These are phyloP conservation scores for Exophiala sp. DNA, from an alignment of 2,329 filamentous ascomycete genomes.

Conservation along the genomic window DNA sequence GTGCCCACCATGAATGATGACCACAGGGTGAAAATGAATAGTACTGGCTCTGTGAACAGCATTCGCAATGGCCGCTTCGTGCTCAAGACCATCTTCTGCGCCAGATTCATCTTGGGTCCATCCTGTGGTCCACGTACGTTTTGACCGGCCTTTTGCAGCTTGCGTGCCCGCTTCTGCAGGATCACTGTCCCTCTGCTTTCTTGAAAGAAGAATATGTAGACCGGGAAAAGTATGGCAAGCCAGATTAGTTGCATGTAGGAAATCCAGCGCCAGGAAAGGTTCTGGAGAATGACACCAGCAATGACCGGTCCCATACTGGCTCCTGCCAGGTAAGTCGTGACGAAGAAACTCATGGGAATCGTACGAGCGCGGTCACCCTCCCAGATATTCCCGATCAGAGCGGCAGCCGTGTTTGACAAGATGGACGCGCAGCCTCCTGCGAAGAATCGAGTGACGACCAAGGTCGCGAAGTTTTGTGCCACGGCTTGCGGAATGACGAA, in stretches of 20 bases:
- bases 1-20: constrained; percentile 47
- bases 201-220: constrained; percentile 40
- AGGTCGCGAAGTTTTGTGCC: constrained; percentile 26
- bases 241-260: constrained; percentile 36
- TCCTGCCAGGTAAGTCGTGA: constrained; percentile 19
- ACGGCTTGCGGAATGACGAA: constrained; percentile 29
- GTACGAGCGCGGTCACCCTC: constrained; percentile 28
- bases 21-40: constrained; percentile 48
- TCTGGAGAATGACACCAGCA: constrained; percentile 19
- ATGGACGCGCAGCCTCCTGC: constrained; percentile 31
- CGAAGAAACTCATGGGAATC: constrained; percentile 18
- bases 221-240: constrained; percentile 42
- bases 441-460: constrained; percentile 30
- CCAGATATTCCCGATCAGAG: constrained; percentile 32
- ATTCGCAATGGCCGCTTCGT: constrained; percentile 37
- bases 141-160: constrained; percentile 27
- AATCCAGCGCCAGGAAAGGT: constrained; percentile 23
- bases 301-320: constrained; percentile 24
- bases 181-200: constrained; percentile 50
- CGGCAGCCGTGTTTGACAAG: constrained; percentile 28
- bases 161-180: constrained; percentile 36
- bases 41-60: constrained; percentile 49
- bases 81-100: constrained; percentile 33
- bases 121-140: constrained; percentile 27
- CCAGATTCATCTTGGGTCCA: constrained; percentile 30